Evolutionary conservation across 2,329 filamentous ascomycete genomes (phyloP), one percentile per base, ranked within the genome.

Genomic region (Fusarium pininemorale): DNA sequence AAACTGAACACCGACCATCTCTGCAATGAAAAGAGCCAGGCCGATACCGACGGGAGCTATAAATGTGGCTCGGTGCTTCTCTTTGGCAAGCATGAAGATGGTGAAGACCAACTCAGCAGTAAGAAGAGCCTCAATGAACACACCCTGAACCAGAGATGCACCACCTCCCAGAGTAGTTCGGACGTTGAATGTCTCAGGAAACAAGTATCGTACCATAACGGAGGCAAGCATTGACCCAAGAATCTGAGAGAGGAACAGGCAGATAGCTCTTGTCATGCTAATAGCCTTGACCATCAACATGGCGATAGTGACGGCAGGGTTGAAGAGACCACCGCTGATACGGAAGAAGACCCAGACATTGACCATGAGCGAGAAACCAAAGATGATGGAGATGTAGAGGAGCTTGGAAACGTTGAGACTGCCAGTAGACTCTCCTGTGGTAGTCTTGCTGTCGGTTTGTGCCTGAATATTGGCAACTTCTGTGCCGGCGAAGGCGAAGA

Each of bases 181-280:
- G 4, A 85, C 82, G 45, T 83, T 83, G 45, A 87, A 80, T 12
- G 79, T 77, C 48, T 84, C 85, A 5, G 84, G 84, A 71, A 87
- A 86, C 2, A 87, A 78, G 63, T 75, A 82, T 7, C 77, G 75
- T 6, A 86, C 84, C 13, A 86, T 77, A 12, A 83, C 83, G 3
- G 86, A 83, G 6, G 85, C 83, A 30, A 81, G 61, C 69, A 82
- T 87, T 4, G 84, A 85, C 2, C 81, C 88, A 3, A 86, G 71
- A 14, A 90, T 79, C 76, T 90, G 89, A 3, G 88, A 84, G 7
- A 83, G 74, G 65, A 89, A 84, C n/a, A 89, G 79, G 8, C 86
- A 81, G 0, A 83, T 59, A 9, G 84, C 86, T 10, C 88, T 86
- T 4, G 85, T 54, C 20, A 83, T 78, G 12, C 81, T 81, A 38